A percentile compares a stretch with the other conserved stretches of the same genome.
Evolutionary conservation across 2,329 filamentous ascomycete genomes (phyloP).

Genomic region (Pseudocercospora eumusae): DNA sequence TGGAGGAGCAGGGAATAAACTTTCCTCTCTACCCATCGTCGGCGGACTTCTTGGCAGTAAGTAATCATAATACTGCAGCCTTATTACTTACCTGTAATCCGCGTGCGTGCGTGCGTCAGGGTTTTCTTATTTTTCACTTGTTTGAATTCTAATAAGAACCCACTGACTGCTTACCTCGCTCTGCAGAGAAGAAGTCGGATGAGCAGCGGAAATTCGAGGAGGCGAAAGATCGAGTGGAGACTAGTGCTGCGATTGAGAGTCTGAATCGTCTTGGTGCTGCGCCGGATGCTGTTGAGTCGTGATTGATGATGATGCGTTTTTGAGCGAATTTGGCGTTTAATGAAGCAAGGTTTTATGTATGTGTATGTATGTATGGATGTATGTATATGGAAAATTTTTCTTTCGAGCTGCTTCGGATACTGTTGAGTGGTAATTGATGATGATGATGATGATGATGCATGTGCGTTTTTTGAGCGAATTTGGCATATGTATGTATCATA

Average conservation of each 20-base stretch:
- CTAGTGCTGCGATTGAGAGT: constrained; percentile 18
- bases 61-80: constrained; percentile 31
- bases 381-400: background rate
- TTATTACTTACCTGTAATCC: constrained; percentile 19
- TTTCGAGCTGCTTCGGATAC: too few species aligned
- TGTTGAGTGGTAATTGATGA: too few species aligned
- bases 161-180: constrained; percentile 14
- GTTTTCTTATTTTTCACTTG: constrained; percentile 18
- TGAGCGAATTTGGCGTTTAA: constrained; percentile 1
- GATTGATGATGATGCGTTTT: background rate
- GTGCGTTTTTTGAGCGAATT: too few species aligned
- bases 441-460: too few species aligned
- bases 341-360: too few species aligned
- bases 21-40: constrained; percentile 48
- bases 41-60: constrained; percentile 51
- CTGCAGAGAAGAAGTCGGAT: background rate
- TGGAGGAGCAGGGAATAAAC: constrained; percentile 33
- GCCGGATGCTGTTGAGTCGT: constrained; percentile 15
- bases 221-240: constrained; percentile 12
- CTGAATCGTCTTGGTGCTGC: constrained; percentile 17
- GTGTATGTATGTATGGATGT: too few species aligned
- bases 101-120: constrained; percentile 18
- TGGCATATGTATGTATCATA: too few species aligned
- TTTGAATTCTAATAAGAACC: background rate
- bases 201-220: constrained; percentile 13